Percentiles rank a stretch among this genome's conserved stretches.
These are phyloP conservation scores for Naganishia onofrii DNA, from an alignment of 768 basidiomycete genomes.

Conservation along the genomic window DNA sequence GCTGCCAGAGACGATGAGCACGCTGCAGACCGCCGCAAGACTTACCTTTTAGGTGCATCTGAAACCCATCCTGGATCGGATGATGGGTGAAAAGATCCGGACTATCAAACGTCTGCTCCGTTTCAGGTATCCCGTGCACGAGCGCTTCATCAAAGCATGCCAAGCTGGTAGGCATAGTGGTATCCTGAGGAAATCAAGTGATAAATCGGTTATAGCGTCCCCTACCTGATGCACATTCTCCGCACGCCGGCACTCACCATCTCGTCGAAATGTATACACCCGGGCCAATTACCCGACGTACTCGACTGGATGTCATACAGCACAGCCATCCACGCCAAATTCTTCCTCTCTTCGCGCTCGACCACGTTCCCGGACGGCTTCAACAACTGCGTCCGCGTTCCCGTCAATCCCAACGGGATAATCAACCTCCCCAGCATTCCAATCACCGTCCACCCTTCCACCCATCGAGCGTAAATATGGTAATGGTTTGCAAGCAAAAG, in stretches of 20 bases:
- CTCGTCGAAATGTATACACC: constrained; percentile 43
- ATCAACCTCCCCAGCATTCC: constrained; percentile 38
- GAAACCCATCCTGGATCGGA: constrained; percentile 26
- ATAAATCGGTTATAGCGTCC: not conserved
- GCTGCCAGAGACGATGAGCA: too few species aligned
- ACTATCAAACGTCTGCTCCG: constrained; percentile 22
- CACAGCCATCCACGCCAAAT: constrained; percentile 44
- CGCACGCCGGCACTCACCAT: too few species aligned
- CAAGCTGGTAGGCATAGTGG: constrained; percentile 27
- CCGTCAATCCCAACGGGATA: constrained; percentile 38
- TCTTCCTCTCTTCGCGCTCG: constrained; percentile 42
- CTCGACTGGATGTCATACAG: constrained; percentile 39
- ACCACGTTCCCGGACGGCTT: constrained; percentile 34
- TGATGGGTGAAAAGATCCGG: constrained; percentile 29
- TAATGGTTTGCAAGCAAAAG: constrained; percentile 42
- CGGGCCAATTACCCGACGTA: constrained; percentile 39
- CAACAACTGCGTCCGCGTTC: constrained; percentile 32
- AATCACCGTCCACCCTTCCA: constrained; percentile 41
- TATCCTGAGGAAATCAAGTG: constrained; percentile 9
- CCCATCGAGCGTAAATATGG: constrained; percentile 38
- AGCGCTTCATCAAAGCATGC: constrained; percentile 20
- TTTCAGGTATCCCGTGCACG: constrained; percentile 22
- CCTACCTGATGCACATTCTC: too few species aligned
- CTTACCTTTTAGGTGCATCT: constrained; percentile 26
- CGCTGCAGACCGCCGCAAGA: not conserved